Base-by-base conservation (phyloP, 305 asterid genomes). In the Solanum hybrid region DNA sequence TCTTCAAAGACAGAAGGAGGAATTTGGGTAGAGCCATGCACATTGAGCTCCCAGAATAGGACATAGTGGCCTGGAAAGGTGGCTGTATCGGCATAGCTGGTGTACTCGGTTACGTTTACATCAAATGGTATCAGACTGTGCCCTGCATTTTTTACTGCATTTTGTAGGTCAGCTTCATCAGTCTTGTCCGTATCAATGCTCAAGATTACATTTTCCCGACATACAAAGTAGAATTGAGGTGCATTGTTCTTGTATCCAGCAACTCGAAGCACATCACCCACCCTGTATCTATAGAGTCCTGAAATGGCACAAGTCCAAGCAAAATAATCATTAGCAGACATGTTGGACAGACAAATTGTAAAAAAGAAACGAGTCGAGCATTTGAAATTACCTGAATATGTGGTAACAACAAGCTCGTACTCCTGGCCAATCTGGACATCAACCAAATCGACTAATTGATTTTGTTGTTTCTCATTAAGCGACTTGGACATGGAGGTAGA, bases 401-500 rank as follows among this genome's bases (percentile, higher is more conserved):
- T 93, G 22, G 93, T 91, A 89, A 91, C 80, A 42, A 93, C 93
- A 22, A 91, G 90, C 78, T 91, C 93, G 51, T 93, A 93, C 31
- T 93, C 92, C 78, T 91, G 85, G 12, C 93, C 93, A 42, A 91
- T 87, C 40, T 93, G 66, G 38, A 93, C 92, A 72, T 93, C 90
- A 69, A 42, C 92, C 69, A 93, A 40, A 76, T 93, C 93, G 3
- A 93, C 89, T 75, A 93, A 85, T 27, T 87, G 81, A n/a, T 89
- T 88, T 1, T 89, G 88, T 80, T 92, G 89, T 85, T 89, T 89
- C 45, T 85, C 89, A 87, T n/a, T 22, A 8, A 34, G 89, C 42
- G 84, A 11, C n/a, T 45, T 31, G 26, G 89, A 37, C 56, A 10
- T 31, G 34, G 86, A 14, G 72, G 24, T 88, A 17, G 88, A 51